phyloP scores from a whole-genome alignment of 2,329 filamentous ascomycete species.

The Verticillium tricorpus region DNA sequence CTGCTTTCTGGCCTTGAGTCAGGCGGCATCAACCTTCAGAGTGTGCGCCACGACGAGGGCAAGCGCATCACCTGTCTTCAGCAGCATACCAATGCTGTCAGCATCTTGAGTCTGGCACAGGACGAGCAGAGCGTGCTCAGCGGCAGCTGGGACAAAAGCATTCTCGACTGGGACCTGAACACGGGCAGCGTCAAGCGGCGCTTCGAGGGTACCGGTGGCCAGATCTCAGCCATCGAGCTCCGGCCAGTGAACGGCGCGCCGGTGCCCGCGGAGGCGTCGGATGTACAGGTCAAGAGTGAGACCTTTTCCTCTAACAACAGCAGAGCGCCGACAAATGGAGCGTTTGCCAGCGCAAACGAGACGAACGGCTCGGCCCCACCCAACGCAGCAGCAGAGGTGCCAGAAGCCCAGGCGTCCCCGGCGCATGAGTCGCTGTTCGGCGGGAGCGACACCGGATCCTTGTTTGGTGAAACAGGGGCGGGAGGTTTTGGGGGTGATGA shows the following conservation, averaged over 20 bases:
- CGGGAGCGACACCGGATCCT: conserved; percentile 71
- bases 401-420: conserved; percentile 61
- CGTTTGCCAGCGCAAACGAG: conserved; percentile 4
- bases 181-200: conserved; percentile 71
- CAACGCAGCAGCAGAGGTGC: conserved; percentile 26
- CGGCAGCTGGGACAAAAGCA: conserved; percentile 93
- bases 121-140: conserved; percentile 87
- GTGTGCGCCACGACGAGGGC: conserved; percentile 89
- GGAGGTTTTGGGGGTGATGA: conserved; percentile 60
- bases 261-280: conserved; percentile 66
- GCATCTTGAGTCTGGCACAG: conserved; percentile 72
- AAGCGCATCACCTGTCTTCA: conserved; percentile 79
- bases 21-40: conserved; percentile 88
- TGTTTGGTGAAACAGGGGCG: conserved; percentile 75
- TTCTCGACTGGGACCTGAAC: conserved; percentile 93
- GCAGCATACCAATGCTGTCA: conserved; percentile 87
- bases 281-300: conserved; percentile 53
- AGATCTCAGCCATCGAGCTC: conserved; percentile 85
- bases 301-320: conserved; percentile 76
- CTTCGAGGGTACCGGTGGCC: conserved; percentile 73
- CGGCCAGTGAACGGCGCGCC: conserved; percentile 72
- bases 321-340: conserved; percentile 47
- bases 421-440: conserved; percentile 78
- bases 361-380: neutral
- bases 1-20: conserved; percentile 85